phyloP scores from a whole-genome alignment of 192 early-diverging fungal species.

The Backusella luteola region DNA sequence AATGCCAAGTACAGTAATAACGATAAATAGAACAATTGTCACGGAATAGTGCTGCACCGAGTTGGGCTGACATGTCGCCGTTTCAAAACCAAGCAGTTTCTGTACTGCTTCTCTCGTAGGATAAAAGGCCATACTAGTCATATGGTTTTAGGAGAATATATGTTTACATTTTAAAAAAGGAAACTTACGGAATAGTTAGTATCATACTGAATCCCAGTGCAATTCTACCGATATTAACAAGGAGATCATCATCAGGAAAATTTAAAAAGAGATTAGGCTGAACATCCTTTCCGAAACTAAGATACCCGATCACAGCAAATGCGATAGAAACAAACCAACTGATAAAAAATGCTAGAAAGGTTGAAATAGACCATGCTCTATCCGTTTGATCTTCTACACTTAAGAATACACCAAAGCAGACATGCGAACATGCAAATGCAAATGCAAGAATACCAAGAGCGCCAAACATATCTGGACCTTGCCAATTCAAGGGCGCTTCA shows the following conservation, averaged over 20 bases:
- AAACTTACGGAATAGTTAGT: constrained; percentile 55
- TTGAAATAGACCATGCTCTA: constrained; percentile 47
- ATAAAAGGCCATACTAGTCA: constrained; percentile 40
- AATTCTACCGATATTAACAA: constrained; percentile 60
- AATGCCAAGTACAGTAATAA: constrained; percentile 39
- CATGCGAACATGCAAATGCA: constrained; percentile 65
- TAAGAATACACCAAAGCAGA: constrained; percentile 56
- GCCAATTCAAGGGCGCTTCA: constrained; percentile 47
- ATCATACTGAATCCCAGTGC: constrained; percentile 61
- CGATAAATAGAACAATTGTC: constrained; percentile 35
- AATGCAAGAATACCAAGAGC: constrained; percentile 70
- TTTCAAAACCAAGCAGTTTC: constrained; percentile 47
- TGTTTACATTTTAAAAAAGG: background rate
- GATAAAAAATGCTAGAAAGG: constrained; percentile 45
- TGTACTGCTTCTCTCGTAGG: constrained; percentile 49
- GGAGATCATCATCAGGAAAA: constrained; percentile 52
- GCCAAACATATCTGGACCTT: constrained; percentile 58
- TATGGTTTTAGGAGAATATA: background rate
- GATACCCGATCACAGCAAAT: constrained; percentile 63
- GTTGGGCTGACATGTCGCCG: constrained; percentile 25
- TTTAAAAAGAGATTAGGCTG: constrained; percentile 68
- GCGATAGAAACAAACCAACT: constrained; percentile 56
- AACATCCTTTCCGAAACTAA: constrained; percentile 57
- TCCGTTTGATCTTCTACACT: constrained; percentile 49
- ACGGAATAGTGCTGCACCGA: constrained; percentile 39